phyloP scores from a whole-genome alignment of 768 basidiomycete species.

The Lactifluus subvellereus region DNA sequence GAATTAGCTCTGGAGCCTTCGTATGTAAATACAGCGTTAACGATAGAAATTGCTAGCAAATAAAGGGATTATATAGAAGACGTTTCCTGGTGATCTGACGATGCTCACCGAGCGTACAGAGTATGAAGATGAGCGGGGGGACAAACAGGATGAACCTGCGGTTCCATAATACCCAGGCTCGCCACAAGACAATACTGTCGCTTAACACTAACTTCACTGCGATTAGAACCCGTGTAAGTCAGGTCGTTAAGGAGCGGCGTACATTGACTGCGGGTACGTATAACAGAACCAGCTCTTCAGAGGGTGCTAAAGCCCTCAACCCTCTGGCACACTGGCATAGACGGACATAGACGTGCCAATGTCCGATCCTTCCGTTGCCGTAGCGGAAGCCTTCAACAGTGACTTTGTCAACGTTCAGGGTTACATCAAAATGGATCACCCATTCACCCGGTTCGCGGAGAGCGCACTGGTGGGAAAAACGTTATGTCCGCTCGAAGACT shows the following conservation, averaged over 20 bases:
- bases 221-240: not conserved
- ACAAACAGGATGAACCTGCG: not conserved
- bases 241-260: not conserved
- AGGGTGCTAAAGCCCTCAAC: not conserved
- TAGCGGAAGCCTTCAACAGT: no score
- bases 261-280: slow-evolving; percentile 12
- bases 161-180: slow-evolving; percentile 13
- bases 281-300: not conserved
- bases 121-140: not conserved
- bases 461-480: slow-evolving; percentile 46
- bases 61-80: not conserved
- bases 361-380: no score
- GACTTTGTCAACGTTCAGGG: slow-evolving; percentile 16
- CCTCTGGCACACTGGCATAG: not conserved
- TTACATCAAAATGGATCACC: slow-evolving; percentile 43
- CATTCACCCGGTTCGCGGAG: slow-evolving; percentile 60
- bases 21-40: no score
- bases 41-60: not conserved
- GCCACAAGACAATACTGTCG: slow-evolving; percentile 15
- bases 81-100: not conserved
- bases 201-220: not conserved
- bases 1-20: no score
- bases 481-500: slow-evolving; percentile 64
- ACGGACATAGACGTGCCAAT: not conserved
- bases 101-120: slow-evolving; percentile 7